A percentile compares a stretch with the other conserved stretches of the same genome.
Conservation (phyloP, 129 eudicot genomes). For the sunflower (Helianthus annuus) region DNA sequence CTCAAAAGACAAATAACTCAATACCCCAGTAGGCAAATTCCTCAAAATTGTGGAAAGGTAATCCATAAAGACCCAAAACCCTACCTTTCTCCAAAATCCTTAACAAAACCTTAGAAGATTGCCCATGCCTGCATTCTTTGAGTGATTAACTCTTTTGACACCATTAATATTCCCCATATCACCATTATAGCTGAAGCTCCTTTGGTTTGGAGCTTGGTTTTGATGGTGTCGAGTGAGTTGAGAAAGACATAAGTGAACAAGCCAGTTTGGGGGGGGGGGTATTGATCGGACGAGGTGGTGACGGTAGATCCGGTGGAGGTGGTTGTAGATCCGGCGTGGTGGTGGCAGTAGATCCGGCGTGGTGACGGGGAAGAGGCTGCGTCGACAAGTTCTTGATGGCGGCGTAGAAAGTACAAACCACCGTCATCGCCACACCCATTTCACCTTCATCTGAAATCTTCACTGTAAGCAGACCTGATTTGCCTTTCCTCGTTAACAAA, state of each 20-base stretch:
- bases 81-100: slow-evolving; percentile 86
- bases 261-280: too few species aligned
- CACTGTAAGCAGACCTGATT: too few species aligned
- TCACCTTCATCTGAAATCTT: too few species aligned
- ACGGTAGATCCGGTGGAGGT: too few species aligned
- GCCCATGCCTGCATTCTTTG: slow-evolving; percentile 96
- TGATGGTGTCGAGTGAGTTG: slow-evolving; percentile 83
- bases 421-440: too few species aligned
- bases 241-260: slow-evolving; percentile 29
- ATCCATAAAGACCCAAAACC: slow-evolving; percentile 75
- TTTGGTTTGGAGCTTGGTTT: slow-evolving; percentile 81
- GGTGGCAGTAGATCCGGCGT: too few species aligned
- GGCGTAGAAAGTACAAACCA: too few species aligned
- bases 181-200: slow-evolving; percentile 78
- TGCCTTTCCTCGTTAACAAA: too few species aligned
- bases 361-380: too few species aligned
- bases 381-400: too few species aligned
- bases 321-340: too few species aligned
- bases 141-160: slow-evolving; percentile 81
- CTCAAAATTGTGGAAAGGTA: slow-evolving; percentile 90
- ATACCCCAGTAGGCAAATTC: slow-evolving; percentile 89
- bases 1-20: slow-evolving; percentile 90
- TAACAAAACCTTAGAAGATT: slow-evolving; percentile 80
- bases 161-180: slow-evolving; percentile 97
- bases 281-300: too few species aligned